phyloP scores from a whole-genome alignment of 805 yeast species.

The Kockiozyma suomiensis region DNA sequence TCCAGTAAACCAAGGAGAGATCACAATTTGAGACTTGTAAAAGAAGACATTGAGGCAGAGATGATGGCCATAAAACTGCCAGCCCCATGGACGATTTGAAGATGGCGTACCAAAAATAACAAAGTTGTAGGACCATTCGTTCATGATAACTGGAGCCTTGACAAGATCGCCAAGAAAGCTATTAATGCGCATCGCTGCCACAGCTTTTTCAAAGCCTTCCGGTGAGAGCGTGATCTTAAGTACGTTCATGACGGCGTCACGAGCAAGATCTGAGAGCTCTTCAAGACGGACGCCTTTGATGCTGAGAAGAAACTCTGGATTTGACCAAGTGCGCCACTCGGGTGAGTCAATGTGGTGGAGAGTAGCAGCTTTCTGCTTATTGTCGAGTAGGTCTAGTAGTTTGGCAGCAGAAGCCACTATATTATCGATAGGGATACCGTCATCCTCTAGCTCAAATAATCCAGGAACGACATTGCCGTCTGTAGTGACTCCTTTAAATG shows the following conservation, averaged over 20 bases:
- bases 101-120: slow-evolving; percentile 12
- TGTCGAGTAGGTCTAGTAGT: neutral
- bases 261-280: neutral
- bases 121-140: slow-evolving; percentile 9
- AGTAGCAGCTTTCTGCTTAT: neutral
- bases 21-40: slow-evolving; percentile 1
- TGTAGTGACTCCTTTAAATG: slow-evolving; percentile 8
- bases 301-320: slow-evolving; percentile 8
- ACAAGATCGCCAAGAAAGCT: slow-evolving; percentile 7
- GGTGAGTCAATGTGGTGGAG: slow-evolving; percentile 7
- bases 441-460: neutral
- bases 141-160: neutral
- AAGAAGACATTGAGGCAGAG: slow-evolving; percentile 11
- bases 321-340: slow-evolving; percentile 13
- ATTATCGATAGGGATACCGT: neutral
- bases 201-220: slow-evolving; percentile 8
- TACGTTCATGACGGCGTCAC: neutral
- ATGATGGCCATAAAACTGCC: slow-evolving; percentile 9
- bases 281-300: slow-evolving; percentile 6
- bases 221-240: slow-evolving; percentile 3
- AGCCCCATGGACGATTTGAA: slow-evolving; percentile 5
- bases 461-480: neutral
- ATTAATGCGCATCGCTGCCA: slow-evolving; percentile 7
- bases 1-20: slow-evolving; percentile 12
- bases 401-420: neutral